phyloP scores from a whole-genome alignment of 2,329 filamentous ascomycete species.

The Colletotrichum sp. region DNA sequence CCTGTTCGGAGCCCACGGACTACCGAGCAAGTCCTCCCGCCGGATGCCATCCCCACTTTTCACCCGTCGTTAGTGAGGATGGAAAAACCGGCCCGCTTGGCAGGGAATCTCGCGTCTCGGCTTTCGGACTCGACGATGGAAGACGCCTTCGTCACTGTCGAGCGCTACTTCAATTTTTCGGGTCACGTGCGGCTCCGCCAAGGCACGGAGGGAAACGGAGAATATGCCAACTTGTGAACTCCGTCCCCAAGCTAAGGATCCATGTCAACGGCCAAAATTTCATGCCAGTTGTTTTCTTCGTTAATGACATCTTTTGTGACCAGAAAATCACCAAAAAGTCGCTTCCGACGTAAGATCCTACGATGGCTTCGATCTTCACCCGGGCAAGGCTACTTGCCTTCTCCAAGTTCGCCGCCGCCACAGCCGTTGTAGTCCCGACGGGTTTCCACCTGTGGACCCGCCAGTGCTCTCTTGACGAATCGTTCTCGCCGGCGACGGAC shows the following conservation, averaged over 20 bases:
- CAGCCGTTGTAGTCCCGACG: background rate
- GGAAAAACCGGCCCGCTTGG: background rate
- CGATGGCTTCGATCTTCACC: background rate
- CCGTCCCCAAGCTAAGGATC: background rate
- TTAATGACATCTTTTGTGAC: background rate
- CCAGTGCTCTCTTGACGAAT: constrained; percentile 6
- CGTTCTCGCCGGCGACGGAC: background rate
- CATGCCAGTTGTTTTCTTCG: background rate
- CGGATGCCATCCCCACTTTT: background rate
- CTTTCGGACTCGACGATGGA: background rate
- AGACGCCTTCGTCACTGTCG: background rate
- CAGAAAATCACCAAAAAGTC: too few species aligned
- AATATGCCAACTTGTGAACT: background rate
- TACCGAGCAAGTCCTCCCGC: background rate
- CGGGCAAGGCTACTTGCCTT: background rate
- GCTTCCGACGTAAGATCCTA: too few species aligned
- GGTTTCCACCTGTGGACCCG: constrained; percentile 21
- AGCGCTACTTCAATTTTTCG: background rate
- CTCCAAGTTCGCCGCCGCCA: background rate
- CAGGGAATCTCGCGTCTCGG: background rate
- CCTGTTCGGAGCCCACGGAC: background rate
- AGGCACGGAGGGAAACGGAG: background rate
- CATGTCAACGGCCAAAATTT: background rate
- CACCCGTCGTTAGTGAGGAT: background rate
- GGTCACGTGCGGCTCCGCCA: background rate